Conservation (phyloP, 257 asterid species). For the Solanum bulbocastanum region DNA sequence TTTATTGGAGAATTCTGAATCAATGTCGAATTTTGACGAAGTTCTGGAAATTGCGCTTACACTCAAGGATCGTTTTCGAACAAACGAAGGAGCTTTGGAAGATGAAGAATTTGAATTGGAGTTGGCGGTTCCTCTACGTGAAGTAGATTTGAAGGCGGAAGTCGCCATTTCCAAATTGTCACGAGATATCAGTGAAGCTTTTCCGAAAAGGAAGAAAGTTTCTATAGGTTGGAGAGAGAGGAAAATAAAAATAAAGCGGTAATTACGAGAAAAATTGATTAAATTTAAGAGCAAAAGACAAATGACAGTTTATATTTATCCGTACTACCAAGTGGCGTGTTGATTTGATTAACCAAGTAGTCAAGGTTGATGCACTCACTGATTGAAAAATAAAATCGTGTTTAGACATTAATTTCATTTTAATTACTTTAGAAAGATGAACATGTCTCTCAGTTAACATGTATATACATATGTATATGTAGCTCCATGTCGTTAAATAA, state of each 20-base stretch:
- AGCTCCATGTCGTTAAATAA: neutral
- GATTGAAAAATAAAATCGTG: neutral
- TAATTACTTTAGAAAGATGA: too few species aligned
- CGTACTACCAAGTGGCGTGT: neutral
- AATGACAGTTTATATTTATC: neutral
- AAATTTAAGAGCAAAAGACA: neutral
- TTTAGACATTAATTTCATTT: neutral
- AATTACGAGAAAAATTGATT: neutral
- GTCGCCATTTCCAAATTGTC: conserved; percentile 32
- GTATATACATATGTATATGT: too few species aligned
- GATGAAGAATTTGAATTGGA: neutral
- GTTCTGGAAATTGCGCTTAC: conserved; percentile 58
- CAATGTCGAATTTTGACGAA: conserved; percentile 16
- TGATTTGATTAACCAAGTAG: neutral
- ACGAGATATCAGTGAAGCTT: neutral
- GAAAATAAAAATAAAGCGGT: neutral
- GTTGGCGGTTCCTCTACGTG: conserved; percentile 36
- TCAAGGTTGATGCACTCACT: neutral
- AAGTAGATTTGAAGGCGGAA: conserved; percentile 60
- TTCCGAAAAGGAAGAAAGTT: neutral
- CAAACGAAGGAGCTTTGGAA: conserved; percentile 12
- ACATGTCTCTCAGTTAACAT: neutral
- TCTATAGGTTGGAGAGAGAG: neutral
- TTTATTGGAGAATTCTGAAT: conserved; percentile 49
- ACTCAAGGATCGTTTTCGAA: conserved; percentile 58